Percentiles rank a stretch among this genome's conserved stretches.
phyloP scores from a whole-genome alignment of 2,329 filamentous ascomycete species.

The Curvularia sp. region DNA sequence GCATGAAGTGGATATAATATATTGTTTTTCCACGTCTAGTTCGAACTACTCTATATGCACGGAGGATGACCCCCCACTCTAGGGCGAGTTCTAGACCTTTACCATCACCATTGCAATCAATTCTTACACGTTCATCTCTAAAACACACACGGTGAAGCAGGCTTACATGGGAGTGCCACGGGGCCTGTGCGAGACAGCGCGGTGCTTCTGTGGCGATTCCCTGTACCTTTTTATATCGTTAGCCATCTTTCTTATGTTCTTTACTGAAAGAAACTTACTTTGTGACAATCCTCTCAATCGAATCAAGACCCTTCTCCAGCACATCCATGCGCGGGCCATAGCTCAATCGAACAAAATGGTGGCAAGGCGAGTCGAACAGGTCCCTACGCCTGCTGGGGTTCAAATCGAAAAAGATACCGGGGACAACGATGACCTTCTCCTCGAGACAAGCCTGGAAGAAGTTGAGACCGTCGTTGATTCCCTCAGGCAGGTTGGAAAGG shows the following conservation, averaged over 20 bases:
- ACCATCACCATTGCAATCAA: background rate
- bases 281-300: conserved; percentile 50
- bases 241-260: background rate
- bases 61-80: background rate
- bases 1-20: background rate
- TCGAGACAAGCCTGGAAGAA: conserved; percentile 94
- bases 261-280: conserved; percentile 41
- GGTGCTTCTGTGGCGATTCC: conserved; percentile 21
- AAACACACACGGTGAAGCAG: background rate
- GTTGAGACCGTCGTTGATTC: conserved; percentile 90
- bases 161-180: conserved; percentile 14
- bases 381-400: conserved; percentile 90
- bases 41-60: background rate
- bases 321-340: conserved; percentile 53
- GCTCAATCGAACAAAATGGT: conserved; percentile 59
- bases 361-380: conserved; percentile 92
- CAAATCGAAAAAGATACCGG: conserved; percentile 96
- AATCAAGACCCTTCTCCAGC: conserved; percentile 50
- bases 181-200: conserved; percentile 22
- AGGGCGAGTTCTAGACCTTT: background rate
- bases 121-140: background rate
- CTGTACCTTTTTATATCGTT: conserved; percentile 15
- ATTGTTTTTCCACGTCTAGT: background rate
- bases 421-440: conserved; percentile 95
- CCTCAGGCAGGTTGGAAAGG: conserved; percentile 70